Conservation (phyloP, 1,284 basidiomycete genomes). For the Xanthoconium separans region DNA sequence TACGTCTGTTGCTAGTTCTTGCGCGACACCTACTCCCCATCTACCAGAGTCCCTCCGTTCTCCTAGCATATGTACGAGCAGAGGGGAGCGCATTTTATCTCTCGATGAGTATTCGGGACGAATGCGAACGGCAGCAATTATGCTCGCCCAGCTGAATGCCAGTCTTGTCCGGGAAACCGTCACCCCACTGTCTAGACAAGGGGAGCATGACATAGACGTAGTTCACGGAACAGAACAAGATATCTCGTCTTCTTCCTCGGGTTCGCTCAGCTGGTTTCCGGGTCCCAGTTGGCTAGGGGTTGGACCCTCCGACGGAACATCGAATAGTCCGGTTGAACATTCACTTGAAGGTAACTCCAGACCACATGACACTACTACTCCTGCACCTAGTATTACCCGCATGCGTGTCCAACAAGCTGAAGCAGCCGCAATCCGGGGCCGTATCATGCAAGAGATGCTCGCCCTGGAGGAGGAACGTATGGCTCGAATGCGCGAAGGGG, state of each 20-base stretch:
- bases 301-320: conserved; percentile 29
- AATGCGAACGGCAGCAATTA: conserved; percentile 97
- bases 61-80: not conserved
- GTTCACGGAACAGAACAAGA: conserved; percentile 11
- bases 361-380: conserved; percentile 21
- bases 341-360: conserved; percentile 30
- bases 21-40: conserved; percentile 9
- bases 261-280: conserved; percentile 59
- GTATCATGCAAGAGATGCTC: conserved; percentile 99
- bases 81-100: conserved; percentile 41
- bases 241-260: conserved; percentile 29
- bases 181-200: conserved; percentile 37
- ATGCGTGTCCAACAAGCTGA: conserved; percentile 75
- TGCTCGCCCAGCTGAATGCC: conserved; percentile 96
- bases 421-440: conserved; percentile 86
- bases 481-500: conserved; percentile 83
- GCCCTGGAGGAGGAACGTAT: conserved; percentile 95
- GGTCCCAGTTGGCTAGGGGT: conserved; percentile 59
- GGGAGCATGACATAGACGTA: conserved; percentile 24
- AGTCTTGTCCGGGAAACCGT: conserved; percentile 63
- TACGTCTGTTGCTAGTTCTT: conserved; percentile 12
- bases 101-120: conserved; percentile 97
- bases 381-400: conserved; percentile 39
- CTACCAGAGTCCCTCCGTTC: conserved; percentile 7
- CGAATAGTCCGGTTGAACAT: conserved; percentile 31